A percentile compares a stretch with the other conserved stretches of the same genome.
These are phyloP conservation scores for Raddia distichophylla DNA, from an alignment of 176 grass and related monocot species.

Conservation along the genomic window DNA sequence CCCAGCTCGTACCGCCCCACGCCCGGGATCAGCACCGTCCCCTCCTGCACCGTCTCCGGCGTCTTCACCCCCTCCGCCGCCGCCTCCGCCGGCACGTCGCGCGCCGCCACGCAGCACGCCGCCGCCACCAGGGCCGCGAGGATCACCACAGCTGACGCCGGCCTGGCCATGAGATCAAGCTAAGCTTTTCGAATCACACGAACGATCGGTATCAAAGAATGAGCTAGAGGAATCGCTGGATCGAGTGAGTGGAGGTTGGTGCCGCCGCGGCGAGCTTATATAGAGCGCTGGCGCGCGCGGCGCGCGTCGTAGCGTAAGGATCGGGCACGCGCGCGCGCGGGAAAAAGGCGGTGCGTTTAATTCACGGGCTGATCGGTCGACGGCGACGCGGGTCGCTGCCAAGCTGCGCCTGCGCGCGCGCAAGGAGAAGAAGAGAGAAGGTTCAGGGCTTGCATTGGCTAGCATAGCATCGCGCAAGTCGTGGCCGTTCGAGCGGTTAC, in stretches of 20 bases:
- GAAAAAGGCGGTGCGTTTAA: conserved; percentile 70
- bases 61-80: conserved; percentile 30
- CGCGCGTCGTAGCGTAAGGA: not conserved
- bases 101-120: conserved; percentile 52
- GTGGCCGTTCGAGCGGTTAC: not conserved
- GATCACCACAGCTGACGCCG: conserved; percentile 19
- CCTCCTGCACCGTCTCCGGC: conserved; percentile 55
- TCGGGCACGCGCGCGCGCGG: not conserved
- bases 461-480: too few species aligned
- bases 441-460: not conserved
- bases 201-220: not conserved
- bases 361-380: not conserved
- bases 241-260: conserved; percentile 2
- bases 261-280: conserved; percentile 48
- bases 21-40: conserved; percentile 63
- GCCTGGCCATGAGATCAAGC: conserved; percentile 1
- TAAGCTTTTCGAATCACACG: not conserved
- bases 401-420: not conserved
- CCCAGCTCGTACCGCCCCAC: conserved; percentile 55
- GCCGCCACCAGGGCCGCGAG: conserved; percentile 41
- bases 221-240: too few species aligned
- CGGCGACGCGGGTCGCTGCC: too few species aligned
- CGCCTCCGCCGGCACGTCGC: conserved; percentile 30
- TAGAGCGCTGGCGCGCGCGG: not conserved
- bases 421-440: not conserved